These are phyloP conservation scores for Scheffersomyces lignicola DNA, from an alignment of 1,139 yeast genomes.

Conservation along the genomic window DNA sequence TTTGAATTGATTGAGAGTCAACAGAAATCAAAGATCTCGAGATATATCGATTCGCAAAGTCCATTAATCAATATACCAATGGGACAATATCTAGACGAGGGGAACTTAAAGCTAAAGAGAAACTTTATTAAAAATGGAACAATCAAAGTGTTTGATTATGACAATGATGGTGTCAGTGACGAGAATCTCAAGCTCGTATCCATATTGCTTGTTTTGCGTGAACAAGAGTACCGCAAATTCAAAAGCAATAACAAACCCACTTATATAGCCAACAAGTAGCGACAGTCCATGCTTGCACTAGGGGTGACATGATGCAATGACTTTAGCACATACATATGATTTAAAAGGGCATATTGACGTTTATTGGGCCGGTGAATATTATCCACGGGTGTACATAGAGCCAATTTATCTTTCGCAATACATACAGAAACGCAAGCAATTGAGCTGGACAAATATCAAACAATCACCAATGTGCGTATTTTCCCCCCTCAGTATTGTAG, in stretches of 20 bases:
- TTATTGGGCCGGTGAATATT: too few species aligned
- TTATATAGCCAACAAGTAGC: constrained; percentile 8
- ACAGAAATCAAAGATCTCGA: constrained; percentile 10
- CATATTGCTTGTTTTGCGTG: constrained; percentile 35
- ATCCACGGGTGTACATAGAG: too few species aligned
- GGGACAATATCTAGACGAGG: constrained; percentile 32
- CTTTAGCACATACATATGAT: too few species aligned
- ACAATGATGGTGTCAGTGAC: constrained; percentile 14
- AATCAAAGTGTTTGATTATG: constrained; percentile 28
- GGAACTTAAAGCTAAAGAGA: constrained; percentile 23
- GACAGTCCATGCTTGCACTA: not conserved
- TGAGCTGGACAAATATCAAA: too few species aligned
- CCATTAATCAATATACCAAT: constrained; percentile 30
- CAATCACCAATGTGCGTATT: too few species aligned
- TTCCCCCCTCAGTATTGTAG: too few species aligned
- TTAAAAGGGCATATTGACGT: too few species aligned
- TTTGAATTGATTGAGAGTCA: constrained; percentile 11
- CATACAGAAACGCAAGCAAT: too few species aligned
- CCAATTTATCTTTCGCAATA: too few species aligned
- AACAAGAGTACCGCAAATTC: constrained; percentile 40
- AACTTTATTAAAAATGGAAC: constrained; percentile 28
- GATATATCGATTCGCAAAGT: constrained; percentile 10
- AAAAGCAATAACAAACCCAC: constrained; percentile 33
- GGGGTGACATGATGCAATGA: too few species aligned
- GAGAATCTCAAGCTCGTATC: constrained; percentile 29